These are phyloP conservation scores for Nakazawaea holstii DNA, from an alignment of 805 yeast species.

Conservation along the genomic window DNA sequence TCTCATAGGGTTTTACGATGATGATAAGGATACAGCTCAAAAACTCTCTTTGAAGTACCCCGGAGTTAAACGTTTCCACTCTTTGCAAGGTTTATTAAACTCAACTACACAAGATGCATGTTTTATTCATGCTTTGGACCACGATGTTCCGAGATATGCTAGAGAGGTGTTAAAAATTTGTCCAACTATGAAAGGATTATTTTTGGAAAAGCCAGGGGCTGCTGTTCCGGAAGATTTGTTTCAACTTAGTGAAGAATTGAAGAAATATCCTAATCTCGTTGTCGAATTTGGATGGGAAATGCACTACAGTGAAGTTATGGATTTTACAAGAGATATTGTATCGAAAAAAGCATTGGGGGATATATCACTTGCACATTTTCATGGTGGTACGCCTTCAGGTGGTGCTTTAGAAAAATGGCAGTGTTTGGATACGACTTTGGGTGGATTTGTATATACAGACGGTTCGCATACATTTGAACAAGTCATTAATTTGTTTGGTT, in stretches of 20 bases:
- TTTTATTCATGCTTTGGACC: conserved; percentile 8
- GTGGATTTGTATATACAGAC: conserved; percentile 9
- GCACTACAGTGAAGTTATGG: conserved; percentile 9
- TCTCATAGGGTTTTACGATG: conserved; percentile 5
- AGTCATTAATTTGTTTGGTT: conserved; percentile 7
- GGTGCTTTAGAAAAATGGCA: conserved; percentile 11
- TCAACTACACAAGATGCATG: not conserved
- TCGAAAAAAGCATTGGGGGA: conserved; percentile 2
- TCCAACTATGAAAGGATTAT: conserved; percentile 2
- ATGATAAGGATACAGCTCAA: not conserved
- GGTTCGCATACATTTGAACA: conserved; percentile 9
- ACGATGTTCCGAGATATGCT: conserved; percentile 6
- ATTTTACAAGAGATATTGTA: not conserved
- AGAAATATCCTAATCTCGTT: conserved; percentile 1
- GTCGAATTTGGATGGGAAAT: conserved; percentile 11
- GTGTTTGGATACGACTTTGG: conserved; percentile 4
- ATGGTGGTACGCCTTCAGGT: conserved; percentile 10
- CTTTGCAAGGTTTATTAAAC: not conserved
- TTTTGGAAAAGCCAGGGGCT: conserved; percentile 9
- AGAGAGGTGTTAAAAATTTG: not conserved
- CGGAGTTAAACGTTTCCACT: not conserved
- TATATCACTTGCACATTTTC: conserved; percentile 6
- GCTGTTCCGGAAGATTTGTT: not conserved
- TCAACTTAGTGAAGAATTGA: not conserved
- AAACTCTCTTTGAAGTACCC: not conserved